Percentiles rank a stretch among this genome's conserved stretches.
Evolutionary conservation across 805 yeast species (phyloP).

Genomic region (Yarrowia deformans): DNA sequence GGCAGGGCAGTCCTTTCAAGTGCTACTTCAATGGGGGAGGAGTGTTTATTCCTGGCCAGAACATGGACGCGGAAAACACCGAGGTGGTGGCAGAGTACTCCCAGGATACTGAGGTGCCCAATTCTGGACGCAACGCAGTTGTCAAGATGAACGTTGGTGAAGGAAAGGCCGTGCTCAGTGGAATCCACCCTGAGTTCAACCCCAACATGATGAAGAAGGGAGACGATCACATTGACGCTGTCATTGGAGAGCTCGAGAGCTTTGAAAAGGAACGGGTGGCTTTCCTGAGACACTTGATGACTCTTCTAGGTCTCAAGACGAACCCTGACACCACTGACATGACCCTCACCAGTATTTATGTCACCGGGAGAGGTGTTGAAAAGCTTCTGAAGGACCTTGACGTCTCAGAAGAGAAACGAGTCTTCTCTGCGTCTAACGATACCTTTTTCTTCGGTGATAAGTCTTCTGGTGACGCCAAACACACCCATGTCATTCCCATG

Average conservation of each 20-base stretch:
- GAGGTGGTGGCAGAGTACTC: slow-evolving; percentile 76
- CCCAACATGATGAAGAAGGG: slow-evolving; percentile 55
- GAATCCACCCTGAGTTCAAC: slow-evolving; percentile 91
- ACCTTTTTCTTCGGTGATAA: slow-evolving; percentile 29
- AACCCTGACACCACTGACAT: slow-evolving; percentile 58
- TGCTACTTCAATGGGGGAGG: slow-evolving; percentile 90
- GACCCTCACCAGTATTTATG: slow-evolving; percentile 71
- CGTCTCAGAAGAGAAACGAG: slow-evolving; percentile 14
- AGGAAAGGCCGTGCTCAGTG: slow-evolving; percentile 79
- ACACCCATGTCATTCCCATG: slow-evolving; percentile 43
- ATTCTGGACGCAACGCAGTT: slow-evolving; percentile 63
- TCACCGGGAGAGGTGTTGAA: slow-evolving; percentile 51
- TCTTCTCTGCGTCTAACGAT: slow-evolving; percentile 22
- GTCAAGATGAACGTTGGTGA: slow-evolving; percentile 71
- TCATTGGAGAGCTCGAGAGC: slow-evolving; percentile 54
- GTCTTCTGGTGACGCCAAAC: slow-evolving; percentile 16
- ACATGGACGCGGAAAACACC: slow-evolving; percentile 57
- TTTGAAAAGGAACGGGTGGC: slow-evolving; percentile 59
- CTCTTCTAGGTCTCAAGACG: slow-evolving; percentile 72
- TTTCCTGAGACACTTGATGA: slow-evolving; percentile 65
- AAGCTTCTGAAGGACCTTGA: slow-evolving; percentile 4
- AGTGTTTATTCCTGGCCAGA: slow-evolving; percentile 76
- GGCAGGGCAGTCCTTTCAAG: slow-evolving; percentile 40
- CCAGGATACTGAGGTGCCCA: slow-evolving; percentile 61
- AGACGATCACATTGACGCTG: slow-evolving; percentile 47